A percentile compares a stretch with the other conserved stretches of the same genome.
Evolutionary conservation across 306 rosid genomes (phyloP).

Genomic region (Nissolia schottii): DNA sequence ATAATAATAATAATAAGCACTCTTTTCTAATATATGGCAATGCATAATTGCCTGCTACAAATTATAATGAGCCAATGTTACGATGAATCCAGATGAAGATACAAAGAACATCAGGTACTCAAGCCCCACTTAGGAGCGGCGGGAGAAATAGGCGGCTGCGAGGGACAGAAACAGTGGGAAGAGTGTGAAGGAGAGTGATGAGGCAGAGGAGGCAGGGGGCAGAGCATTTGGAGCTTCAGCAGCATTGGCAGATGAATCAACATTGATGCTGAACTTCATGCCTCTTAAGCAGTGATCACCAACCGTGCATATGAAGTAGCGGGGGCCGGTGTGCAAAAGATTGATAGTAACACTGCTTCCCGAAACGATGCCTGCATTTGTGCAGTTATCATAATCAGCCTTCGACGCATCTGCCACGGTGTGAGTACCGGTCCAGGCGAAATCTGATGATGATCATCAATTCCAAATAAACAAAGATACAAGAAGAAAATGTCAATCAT

Average conservation of each 20-base stretch:
- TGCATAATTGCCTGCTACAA: no score
- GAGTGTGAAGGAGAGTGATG: background rate
- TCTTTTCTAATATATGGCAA: no score
- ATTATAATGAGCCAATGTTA: no score
- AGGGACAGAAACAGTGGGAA: background rate
- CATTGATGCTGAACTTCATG: background rate
- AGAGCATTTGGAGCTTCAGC: background rate
- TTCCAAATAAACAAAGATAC: background rate
- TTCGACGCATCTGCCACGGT: background rate
- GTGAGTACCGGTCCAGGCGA: background rate
- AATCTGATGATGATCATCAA: background rate
- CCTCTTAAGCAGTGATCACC: background rate
- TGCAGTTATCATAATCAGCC: background rate
- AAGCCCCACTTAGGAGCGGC: no score
- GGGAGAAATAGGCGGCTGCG: no score
- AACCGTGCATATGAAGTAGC: background rate
- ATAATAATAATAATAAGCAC: no score
- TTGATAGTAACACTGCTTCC: background rate
- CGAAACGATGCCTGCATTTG: background rate
- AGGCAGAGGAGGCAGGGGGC: background rate
- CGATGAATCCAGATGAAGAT: no score
- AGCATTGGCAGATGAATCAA: background rate
- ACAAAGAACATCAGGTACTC: no score
- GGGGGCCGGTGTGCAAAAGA: background rate
- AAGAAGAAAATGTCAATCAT: background rate